Base-by-base conservation (phyloP, 2,329 filamentous ascomycete species). In the Hypoxylon sp. region DNA sequence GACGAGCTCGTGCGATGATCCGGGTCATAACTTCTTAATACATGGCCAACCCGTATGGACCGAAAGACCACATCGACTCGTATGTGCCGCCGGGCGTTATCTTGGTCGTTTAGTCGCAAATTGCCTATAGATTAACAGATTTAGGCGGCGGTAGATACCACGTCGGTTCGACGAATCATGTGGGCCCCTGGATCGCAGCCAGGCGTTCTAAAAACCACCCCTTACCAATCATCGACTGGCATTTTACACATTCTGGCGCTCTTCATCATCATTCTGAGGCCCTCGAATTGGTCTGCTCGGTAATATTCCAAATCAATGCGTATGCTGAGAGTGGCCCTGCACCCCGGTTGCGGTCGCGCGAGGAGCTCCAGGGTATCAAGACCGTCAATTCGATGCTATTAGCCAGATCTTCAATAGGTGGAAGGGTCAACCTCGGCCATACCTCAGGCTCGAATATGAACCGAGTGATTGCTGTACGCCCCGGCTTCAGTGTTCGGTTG, bases 101-200 rank as follows among this genome's bases (percentile, higher is more conserved):
- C 52, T 53, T 50, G 43, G 20, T 43, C 27, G 57, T 35, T 47
- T 43, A 49, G 46, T 60, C 42, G 55, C 37, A 61, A 51, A 56
- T 62, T 64, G 26, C 48, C 51, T 51, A 8, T 61, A 62, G 58
- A 64, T 62, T 62, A 56, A 56, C 17, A 49, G 20, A 64, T 64
- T 63, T 64, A 64, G 61, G 41, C 58, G 42, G 48, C 46, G 48
- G 48, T 23, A 24, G 55, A 64, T 62, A 45, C 20, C 17, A 55
- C 45, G 20, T 55, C 38, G 17, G 20, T 50, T 48, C 50, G 15
- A 43, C 63, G 61, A 64, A 65, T 64, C 45, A 55, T 40, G 5
- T 33, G 40, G 21, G 29, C 48, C 58, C 59, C 57, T 42, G 17
- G 45, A 47, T 42, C 52, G n/a, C n/a, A n/a, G n/a, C 40, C 48